Evolutionary conservation across 2,329 filamentous ascomycete species (phyloP).

Genomic region (Fusarium sp.): DNA sequence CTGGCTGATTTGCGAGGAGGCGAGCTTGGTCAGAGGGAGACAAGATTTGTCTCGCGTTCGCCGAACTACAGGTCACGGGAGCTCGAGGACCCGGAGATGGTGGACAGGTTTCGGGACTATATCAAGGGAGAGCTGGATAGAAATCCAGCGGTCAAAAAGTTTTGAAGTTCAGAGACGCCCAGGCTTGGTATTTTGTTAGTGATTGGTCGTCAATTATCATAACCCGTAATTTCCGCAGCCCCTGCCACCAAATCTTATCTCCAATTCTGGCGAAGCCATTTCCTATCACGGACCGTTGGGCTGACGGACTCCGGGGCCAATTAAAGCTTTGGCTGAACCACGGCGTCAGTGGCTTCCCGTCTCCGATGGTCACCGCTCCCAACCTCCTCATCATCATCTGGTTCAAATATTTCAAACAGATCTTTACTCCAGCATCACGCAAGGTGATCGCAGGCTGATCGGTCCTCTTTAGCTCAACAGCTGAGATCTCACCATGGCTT

Average conservation of each 20-base stretch:
- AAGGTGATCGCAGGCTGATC: neutral
- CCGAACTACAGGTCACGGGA: neutral
- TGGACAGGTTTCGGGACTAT: neutral
- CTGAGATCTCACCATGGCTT: neutral
- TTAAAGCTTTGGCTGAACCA: neutral
- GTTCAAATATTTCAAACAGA: neutral
- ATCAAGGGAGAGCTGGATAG: neutral
- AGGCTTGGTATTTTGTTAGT: neutral
- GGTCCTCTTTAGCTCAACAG: neutral
- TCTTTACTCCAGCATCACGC: fast-evolving
- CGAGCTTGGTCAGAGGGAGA: neutral
- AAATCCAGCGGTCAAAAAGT: neutral
- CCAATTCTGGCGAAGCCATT: neutral
- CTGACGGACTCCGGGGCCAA: neutral
- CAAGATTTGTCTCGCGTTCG: neutral
- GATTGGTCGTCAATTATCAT: neutral
- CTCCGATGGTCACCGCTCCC: neutral
- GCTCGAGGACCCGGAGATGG: neutral
- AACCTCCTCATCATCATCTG: neutral
- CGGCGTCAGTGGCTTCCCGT: neutral
- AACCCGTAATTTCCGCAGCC: neutral
- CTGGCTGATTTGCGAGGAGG: neutral
- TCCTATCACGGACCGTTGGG: neutral
- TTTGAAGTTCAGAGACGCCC: neutral
- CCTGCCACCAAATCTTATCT: neutral